phyloP scores from a whole-genome alignment of 805 yeast genomes.

The Saccharomyces kudriavzevii region DNA sequence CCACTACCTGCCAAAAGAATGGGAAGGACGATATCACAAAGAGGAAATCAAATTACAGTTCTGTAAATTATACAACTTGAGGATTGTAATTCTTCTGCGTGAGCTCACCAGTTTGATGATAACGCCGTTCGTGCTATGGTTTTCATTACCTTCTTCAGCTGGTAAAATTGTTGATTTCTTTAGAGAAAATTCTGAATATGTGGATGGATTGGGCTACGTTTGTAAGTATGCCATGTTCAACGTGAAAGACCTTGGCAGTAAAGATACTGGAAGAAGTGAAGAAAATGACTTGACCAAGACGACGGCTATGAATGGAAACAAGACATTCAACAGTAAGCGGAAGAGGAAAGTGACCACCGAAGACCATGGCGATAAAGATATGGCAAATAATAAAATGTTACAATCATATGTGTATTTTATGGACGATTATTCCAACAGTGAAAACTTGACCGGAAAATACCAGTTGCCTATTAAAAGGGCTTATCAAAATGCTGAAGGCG shows the following conservation, averaged over 20 bases:
- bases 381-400: constrained; percentile 76
- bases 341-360: constrained; percentile 6
- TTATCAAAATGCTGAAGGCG: constrained; percentile 1
- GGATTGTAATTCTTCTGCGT: constrained; percentile 58
- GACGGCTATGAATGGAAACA: constrained; percentile 1
- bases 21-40: constrained; percentile 83
- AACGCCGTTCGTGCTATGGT: constrained; percentile 87
- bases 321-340: constrained; percentile 7
- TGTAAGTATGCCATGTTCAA: constrained; percentile 92
- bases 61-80: constrained; percentile 66
- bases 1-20: constrained; percentile 78
- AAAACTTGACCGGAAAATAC: constrained; percentile 30
- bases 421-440: constrained; percentile 63
- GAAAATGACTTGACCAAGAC: constrained; percentile 12
- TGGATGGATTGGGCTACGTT: constrained; percentile 91
- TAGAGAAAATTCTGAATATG: constrained; percentile 80
- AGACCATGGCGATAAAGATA: constrained; percentile 8
- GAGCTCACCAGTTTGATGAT: constrained; percentile 76
- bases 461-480: constrained; percentile 19
- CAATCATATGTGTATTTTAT: constrained; percentile 81
- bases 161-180: constrained; percentile 83
- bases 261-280: constrained; percentile 25
- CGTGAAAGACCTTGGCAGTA: constrained; percentile 39
- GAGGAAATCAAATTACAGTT: constrained; percentile 79
- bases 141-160: constrained; percentile 63